Percentiles rank a stretch among this genome's conserved stretches.
Evolutionary conservation across 257 asterid species (phyloP).

Genomic region (Catharanthus roseus): DNA sequence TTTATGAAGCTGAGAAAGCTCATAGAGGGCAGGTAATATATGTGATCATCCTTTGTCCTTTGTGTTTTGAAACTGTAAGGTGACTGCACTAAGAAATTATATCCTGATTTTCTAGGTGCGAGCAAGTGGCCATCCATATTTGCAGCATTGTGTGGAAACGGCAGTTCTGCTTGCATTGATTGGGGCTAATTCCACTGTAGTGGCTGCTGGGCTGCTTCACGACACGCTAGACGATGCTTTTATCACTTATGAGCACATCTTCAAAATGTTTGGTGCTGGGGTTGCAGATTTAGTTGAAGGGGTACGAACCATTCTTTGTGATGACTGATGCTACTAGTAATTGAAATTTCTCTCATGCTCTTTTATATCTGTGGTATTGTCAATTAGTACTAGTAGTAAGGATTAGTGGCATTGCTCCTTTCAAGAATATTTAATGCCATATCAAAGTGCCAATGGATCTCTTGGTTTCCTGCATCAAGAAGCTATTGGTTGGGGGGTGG

Average conservation of each 20-base stretch:
- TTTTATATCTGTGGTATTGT: background rate
- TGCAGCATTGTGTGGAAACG: slow-evolving; percentile 95
- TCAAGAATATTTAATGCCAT: background rate
- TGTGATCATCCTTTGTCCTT: background rate
- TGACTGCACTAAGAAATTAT: slow-evolving; percentile 6
- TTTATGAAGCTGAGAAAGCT: slow-evolving; percentile 74
- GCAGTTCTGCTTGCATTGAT: slow-evolving; percentile 64
- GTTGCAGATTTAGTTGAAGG: slow-evolving; percentile 91
- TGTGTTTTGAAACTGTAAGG: background rate
- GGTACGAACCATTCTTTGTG: slow-evolving; percentile 42
- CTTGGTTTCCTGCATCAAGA: no score
- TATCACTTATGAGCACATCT: slow-evolving; percentile 56
- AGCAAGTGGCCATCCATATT: slow-evolving; percentile 88
- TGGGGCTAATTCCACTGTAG: slow-evolving; percentile 89
- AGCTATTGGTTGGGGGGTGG: no score
- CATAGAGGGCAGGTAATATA: slow-evolving; percentile 74
- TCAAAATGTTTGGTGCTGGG: slow-evolving; percentile 52
- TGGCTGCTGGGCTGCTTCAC: slow-evolving; percentile 94
- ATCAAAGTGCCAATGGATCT: background rate
- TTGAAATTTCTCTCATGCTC: background rate
- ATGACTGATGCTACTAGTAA: background rate
- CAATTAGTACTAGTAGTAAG: background rate
- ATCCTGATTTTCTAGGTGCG: slow-evolving; percentile 49
- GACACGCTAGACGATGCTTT: slow-evolving; percentile 82
- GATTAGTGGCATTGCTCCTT: background rate